Conservation (phyloP, 164 flowering plant species). For the Vitis cinerea region DNA sequence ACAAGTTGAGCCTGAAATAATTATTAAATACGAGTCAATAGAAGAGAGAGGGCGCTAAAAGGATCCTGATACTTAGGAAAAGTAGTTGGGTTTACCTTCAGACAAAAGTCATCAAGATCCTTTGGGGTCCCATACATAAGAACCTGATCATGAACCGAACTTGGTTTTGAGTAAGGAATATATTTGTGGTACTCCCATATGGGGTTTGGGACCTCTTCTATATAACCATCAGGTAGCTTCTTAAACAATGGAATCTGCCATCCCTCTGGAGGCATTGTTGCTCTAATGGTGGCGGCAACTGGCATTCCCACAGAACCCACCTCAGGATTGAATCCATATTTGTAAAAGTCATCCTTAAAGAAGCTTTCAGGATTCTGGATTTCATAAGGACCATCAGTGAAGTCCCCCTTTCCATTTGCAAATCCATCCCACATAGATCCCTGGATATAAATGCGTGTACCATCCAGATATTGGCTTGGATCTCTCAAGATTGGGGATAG, state of each 20-base stretch:
- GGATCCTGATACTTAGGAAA: not conserved
- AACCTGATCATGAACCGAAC: constrained; percentile 76
- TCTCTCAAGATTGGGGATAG: constrained; percentile 27
- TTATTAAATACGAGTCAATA: not conserved
- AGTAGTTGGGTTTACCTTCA: constrained; percentile 56
- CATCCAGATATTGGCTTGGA: constrained; percentile 94
- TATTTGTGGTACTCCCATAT: constrained; percentile 94
- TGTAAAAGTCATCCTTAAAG: constrained; percentile 71
- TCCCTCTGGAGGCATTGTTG: constrained; percentile 93
- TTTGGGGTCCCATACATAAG: constrained; percentile 66
- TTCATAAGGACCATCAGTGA: constrained; percentile 92
- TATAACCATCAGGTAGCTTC: constrained; percentile 54
- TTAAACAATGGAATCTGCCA: constrained; percentile 87
- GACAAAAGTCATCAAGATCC: constrained; percentile 93
- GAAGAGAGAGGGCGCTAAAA: not conserved
- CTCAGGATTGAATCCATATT: constrained; percentile 96
- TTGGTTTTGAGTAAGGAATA: constrained; percentile 89
- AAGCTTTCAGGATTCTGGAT: constrained; percentile 93
- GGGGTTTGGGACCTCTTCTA: constrained; percentile 83
- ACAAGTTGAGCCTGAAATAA: constrained; percentile 86
- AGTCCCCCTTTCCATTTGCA: constrained; percentile 87
- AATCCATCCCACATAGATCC: constrained; percentile 99
- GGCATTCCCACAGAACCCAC: constrained; percentile 98
- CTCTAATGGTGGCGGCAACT: constrained; percentile 92
- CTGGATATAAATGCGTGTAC: constrained; percentile 80